These are phyloP conservation scores for Stemphylium lycopersici DNA, from an alignment of 2,329 filamentous ascomycete species.

Conservation along the genomic window DNA sequence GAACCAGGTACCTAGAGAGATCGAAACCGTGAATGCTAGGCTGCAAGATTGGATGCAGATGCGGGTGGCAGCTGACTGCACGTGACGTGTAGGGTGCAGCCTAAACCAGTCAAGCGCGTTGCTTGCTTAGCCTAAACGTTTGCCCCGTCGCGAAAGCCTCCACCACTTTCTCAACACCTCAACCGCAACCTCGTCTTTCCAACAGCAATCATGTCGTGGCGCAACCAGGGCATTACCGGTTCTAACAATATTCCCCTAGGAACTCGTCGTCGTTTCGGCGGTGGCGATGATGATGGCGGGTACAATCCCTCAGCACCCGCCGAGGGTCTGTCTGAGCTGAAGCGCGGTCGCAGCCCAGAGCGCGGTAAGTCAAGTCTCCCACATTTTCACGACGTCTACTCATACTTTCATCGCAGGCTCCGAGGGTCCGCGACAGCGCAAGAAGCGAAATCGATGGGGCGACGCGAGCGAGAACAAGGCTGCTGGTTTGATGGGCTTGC, in stretches of 20 bases:
- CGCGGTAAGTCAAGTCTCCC: slow-evolving; percentile 64
- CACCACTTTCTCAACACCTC: slow-evolving; percentile 18
- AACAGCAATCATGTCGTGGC: slow-evolving; percentile 64
- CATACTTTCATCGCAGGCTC: slow-evolving; percentile 36
- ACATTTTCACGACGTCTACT: slow-evolving; percentile 5
- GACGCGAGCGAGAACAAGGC: slow-evolving; percentile 98
- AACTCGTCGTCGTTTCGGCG: slow-evolving; percentile 79
- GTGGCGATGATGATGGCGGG: slow-evolving; percentile 61
- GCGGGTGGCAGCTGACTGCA: background rate
- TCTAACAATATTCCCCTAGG: slow-evolving; percentile 98
- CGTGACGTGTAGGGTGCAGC: slow-evolving; percentile 2
- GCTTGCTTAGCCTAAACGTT: slow-evolving; percentile 11
- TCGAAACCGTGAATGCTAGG: background rate
- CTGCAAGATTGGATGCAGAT: too few relatives aligned
- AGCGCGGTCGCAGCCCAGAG: slow-evolving; percentile 92
- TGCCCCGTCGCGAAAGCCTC: slow-evolving; percentile 12
- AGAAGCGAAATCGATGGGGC: slow-evolving; percentile 99
- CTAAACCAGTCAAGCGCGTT: slow-evolving; percentile 9
- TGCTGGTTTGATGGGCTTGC: slow-evolving; percentile 94
- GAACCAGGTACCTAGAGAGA: background rate
- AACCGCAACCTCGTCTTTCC: slow-evolving; percentile 12
- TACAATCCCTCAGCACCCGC: slow-evolving; percentile 54
- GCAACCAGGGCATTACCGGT: slow-evolving; percentile 83
- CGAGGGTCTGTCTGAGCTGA: slow-evolving; percentile 61
- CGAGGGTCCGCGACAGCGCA: slow-evolving; percentile 86